phyloP scores from a whole-genome alignment of 352 stramenopile species.

The Pythium pectinolyticum region DNA sequence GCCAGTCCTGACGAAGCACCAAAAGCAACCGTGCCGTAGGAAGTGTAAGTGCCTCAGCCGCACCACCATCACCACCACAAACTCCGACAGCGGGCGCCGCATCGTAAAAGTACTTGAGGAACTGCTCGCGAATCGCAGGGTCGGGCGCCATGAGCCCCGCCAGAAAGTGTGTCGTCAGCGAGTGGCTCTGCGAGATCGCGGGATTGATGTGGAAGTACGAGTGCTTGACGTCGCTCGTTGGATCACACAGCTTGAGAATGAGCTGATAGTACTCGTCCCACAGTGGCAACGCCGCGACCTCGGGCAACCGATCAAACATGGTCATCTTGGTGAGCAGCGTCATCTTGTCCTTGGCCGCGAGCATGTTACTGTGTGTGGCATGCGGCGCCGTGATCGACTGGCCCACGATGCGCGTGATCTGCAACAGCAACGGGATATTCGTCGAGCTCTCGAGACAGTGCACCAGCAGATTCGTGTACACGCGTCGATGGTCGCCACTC shows the following conservation, averaged over 20 bases:
- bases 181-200: slow-evolving; percentile 52
- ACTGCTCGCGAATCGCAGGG: slow-evolving; percentile 57
- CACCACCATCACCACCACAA: slow-evolving; percentile 40
- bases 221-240: slow-evolving; percentile 54
- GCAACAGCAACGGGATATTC: slow-evolving; percentile 80
- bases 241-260: slow-evolving; percentile 75
- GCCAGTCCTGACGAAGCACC: slow-evolving; percentile 83
- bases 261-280: slow-evolving; percentile 80
- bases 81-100: slow-evolving; percentile 23
- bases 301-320: slow-evolving; percentile 81
- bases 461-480: slow-evolving; percentile 84
- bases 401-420: slow-evolving; percentile 80
- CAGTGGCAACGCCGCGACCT: slow-evolving; percentile 80
- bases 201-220: slow-evolving; percentile 72
- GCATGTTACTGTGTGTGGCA: slow-evolving; percentile 48
- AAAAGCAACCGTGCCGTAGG: slow-evolving; percentile 61
- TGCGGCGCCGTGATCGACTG: slow-evolving; percentile 48
- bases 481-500: slow-evolving; percentile 61
- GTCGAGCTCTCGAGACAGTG: slow-evolving; percentile 85
- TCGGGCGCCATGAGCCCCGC: slow-evolving; percentile 77
- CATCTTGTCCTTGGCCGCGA: slow-evolving; percentile 88
- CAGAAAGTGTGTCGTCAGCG: slow-evolving; percentile 78
- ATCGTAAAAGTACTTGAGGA: slow-evolving; percentile 71
- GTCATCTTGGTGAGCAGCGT: slow-evolving; percentile 85
- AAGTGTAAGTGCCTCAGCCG: slow-evolving; percentile 32